Base-by-base conservation (phyloP, 2,329 filamentous ascomycete species). In the Rhexocercosporidium sp. region DNA sequence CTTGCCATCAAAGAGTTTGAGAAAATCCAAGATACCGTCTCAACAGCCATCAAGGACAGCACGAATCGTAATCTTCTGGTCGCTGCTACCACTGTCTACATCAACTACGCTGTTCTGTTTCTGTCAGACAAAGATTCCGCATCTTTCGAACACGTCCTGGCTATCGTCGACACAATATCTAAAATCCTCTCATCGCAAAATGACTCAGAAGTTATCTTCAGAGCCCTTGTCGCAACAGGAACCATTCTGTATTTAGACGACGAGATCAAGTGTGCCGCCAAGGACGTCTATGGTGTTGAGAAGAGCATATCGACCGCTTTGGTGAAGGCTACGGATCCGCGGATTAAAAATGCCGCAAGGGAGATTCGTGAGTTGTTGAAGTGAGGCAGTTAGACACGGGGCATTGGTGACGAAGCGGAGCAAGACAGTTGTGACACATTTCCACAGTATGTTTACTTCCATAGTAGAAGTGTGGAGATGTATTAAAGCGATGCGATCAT, bases 121-220 rank as follows among this genome's bases (percentile, higher is more conserved):
- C 86, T 85, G 9, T 78, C 79, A 4, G 51, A 69, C 27, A 56
- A 57, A 5, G 57, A 65, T 4, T 37, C 64, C 5, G 49, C 69
- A 1, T 57, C 69, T 37, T 83, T 85, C 8, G 78, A 81, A 44
- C 82, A 83, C 47, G 77, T 76, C 16, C 69, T 78, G 76, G 82
- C 59, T 77, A 84, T 78, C 77, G 76, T 93, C 1, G 83, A 88
- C 34, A 84, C 90, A 5, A 78, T 94, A 0, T 85, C 85, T 1
- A 83, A 84, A 65, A 85, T 95, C 0, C 79, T 97, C 0, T 80
- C 82, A 6, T 85, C 83, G 3, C 90, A 92, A 70, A 88, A 84
- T 2, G 94, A 98, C 73, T 87, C 90, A 0, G 96, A 98, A 77
- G 92, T 93, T 0, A 81, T 96, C 3, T 98, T 94, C 77, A 88